These are phyloP conservation scores for Podaxis sp. DNA, from an alignment of 768 basidiomycete species.

Conservation along the genomic window DNA sequence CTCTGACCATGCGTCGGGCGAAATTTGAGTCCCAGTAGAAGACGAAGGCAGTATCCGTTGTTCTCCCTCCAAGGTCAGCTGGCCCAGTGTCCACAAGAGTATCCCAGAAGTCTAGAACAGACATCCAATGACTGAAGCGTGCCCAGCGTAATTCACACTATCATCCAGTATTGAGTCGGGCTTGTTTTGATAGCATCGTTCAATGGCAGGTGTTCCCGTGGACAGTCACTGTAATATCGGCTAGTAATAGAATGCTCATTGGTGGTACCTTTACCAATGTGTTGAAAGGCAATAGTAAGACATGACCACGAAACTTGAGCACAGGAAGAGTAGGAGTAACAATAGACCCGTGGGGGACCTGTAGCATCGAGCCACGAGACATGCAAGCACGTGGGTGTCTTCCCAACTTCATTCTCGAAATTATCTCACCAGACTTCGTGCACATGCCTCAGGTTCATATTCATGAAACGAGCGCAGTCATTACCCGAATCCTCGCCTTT, in stretches of 20 bases:
- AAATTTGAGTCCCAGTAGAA: not conserved
- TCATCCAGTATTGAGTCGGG: not conserved
- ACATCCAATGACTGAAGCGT: not conserved
- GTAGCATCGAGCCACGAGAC: conserved; percentile 1
- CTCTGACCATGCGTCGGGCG: not conserved
- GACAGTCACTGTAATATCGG: not conserved
- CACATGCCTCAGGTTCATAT: not conserved
- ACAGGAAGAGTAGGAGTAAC: not conserved
- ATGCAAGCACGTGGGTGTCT: conserved; percentile 1
- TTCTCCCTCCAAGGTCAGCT: conserved; percentile 8
- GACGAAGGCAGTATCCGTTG: not conserved
- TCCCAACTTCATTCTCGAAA: not conserved
- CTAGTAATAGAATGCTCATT: not conserved
- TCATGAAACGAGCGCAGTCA: not conserved
- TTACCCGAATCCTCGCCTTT: not conserved
- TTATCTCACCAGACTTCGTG: not conserved
- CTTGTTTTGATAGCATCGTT: not conserved
- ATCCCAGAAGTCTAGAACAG: not conserved
- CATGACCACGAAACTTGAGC: not conserved
- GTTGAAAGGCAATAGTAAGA: not conserved
- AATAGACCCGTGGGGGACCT: not conserved
- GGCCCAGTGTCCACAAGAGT: not conserved
- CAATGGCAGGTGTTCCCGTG: not conserved
- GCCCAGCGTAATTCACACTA: not conserved
- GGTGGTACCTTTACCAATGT: too few relatives aligned